A percentile compares a stretch with the other conserved stretches of the same genome.
Evolutionary conservation across 495 filamentous ascomycete genomes (phyloP).

Genomic region (Echria macrotheca): DNA sequence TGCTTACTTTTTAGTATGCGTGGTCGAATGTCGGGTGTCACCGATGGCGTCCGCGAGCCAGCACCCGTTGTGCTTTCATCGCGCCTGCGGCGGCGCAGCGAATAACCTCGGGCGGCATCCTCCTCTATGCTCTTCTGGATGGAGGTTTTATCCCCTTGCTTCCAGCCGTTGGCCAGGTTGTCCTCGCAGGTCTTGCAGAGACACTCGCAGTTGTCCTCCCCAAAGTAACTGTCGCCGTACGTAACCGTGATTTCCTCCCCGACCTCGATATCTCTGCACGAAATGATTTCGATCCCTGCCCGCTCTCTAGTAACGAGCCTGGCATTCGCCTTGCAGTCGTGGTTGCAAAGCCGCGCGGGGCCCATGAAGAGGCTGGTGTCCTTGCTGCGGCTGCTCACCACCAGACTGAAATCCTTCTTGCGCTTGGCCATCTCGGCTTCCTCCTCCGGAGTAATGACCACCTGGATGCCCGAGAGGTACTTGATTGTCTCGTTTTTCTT

Average conservation of each 20-base stretch:
- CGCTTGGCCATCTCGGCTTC: slow-evolving; percentile 71
- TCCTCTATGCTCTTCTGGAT: slow-evolving; percentile 46
- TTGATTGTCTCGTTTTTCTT: slow-evolving; percentile 80
- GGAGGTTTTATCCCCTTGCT: slow-evolving; percentile 32
- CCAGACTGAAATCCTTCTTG: slow-evolving; percentile 91
- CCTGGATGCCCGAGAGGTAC: slow-evolving; percentile 82
- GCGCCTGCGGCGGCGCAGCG: slow-evolving; percentile 38
- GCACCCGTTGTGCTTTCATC: slow-evolving; percentile 34
- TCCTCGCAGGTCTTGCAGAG: slow-evolving; percentile 83
- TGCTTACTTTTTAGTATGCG: slow-evolving; percentile 33
- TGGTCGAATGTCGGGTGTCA: slow-evolving; percentile 45
- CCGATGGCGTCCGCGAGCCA: slow-evolving; percentile 40
- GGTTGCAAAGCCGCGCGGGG: slow-evolving; percentile 92
- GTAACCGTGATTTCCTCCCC: slow-evolving; percentile 95
- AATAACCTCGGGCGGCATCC: slow-evolving; percentile 31
- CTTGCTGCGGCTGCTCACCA: slow-evolving; percentile 87
- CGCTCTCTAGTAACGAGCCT: slow-evolving; percentile 72
- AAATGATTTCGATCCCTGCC: slow-evolving; percentile 82
- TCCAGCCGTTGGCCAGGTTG: slow-evolving; percentile 76
- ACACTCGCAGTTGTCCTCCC: slow-evolving; percentile 90
- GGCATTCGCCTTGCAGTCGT: slow-evolving; percentile 94
- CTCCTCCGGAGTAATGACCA: slow-evolving; percentile 83
- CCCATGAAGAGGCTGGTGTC: slow-evolving; percentile 85
- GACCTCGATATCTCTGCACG: slow-evolving; percentile 69
- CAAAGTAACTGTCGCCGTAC: slow-evolving; percentile 96